Percentiles rank a stretch among this genome's conserved stretches.
Conservation (phyloP, 805 yeast species). For the Pichia scutulata region DNA sequence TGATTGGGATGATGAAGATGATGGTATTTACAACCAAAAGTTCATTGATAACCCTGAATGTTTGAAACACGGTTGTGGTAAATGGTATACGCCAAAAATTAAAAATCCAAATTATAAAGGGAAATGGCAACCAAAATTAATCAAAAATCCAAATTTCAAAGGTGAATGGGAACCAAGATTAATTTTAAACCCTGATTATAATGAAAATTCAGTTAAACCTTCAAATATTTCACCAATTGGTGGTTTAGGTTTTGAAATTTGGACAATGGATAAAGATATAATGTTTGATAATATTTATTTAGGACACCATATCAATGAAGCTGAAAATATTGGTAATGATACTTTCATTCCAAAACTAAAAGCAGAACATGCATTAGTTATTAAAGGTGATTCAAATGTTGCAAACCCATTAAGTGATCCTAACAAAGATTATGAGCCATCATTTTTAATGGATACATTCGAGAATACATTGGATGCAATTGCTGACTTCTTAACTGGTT, state of each 20-base stretch:
- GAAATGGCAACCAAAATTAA: constrained; percentile 63
- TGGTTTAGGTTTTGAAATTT: constrained; percentile 80
- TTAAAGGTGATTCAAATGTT: constrained; percentile 37
- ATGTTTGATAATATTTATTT: constrained; percentile 77
- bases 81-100: constrained; percentile 63
- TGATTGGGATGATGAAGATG: constrained; percentile 86
- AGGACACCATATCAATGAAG: constrained; percentile 79
- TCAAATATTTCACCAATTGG: constrained; percentile 55
- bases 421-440: constrained; percentile 10
- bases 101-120: constrained; percentile 70
- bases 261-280: constrained; percentile 76
- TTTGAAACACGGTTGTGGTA: constrained; percentile 66
- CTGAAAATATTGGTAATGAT: constrained; percentile 72
- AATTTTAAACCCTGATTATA: constrained; percentile 65
- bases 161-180: constrained; percentile 71
- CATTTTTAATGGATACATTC: constrained; percentile 11
- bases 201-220: constrained; percentile 41
- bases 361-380: constrained; percentile 40
- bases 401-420: constrained; percentile 34
- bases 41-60: constrained; percentile 69
- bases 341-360: constrained; percentile 55
- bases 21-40: constrained; percentile 79
- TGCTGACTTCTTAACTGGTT: constrained; percentile 13
- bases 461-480: constrained; percentile 12
- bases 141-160: constrained; percentile 66